A percentile compares a stretch with the other conserved stretches of the same genome.
Evolutionary conservation across 1,284 basidiomycete species (phyloP).

Genomic region (Schizopora paradoxa): DNA sequence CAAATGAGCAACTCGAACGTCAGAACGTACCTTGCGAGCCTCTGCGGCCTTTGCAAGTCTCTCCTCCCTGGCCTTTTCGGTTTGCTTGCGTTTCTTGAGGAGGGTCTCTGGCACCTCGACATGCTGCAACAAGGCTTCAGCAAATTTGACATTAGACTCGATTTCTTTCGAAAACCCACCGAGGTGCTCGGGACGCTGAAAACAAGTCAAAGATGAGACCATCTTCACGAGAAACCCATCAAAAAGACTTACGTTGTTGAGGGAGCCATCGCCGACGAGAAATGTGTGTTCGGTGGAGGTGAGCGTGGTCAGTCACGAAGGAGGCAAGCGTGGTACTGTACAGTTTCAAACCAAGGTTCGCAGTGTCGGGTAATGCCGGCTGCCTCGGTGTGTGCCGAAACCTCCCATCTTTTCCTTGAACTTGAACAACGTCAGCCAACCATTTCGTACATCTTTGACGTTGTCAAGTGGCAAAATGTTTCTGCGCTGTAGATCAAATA

Average conservation of each 20-base stretch:
- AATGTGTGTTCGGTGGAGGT: too few species aligned
- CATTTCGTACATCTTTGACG: too few species aligned
- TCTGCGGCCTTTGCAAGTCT: slow-evolving; percentile 82
- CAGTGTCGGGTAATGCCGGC: too few species aligned
- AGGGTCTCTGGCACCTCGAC: slow-evolving; percentile 97
- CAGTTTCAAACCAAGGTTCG: too few species aligned
- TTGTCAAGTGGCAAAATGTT: too few species aligned
- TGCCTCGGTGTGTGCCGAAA: too few species aligned
- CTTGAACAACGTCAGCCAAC: too few species aligned
- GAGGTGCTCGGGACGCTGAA: slow-evolving; percentile 64
- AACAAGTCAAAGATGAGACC: slow-evolving; percentile 2
- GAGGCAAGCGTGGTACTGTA: too few species aligned
- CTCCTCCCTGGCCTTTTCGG: slow-evolving; percentile 96
- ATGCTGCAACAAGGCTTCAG: slow-evolving; percentile 40
- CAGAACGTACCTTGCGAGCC: slow-evolving; percentile 82
- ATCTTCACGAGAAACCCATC: slow-evolving; percentile 16
- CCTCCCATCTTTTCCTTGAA: too few species aligned
- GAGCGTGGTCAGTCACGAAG: too few species aligned
- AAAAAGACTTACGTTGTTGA: slow-evolving; percentile 53
- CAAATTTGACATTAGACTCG: slow-evolving; percentile 5
- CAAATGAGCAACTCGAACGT: slow-evolving; percentile 1
- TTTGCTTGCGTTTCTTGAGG: slow-evolving; percentile 99
- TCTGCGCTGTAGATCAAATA: too few species aligned
- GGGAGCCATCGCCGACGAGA: slow-evolving; percentile 64
- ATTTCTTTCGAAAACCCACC: slow-evolving; percentile 39